These are phyloP conservation scores for Penicillium vulpinum DNA, from an alignment of 2,329 filamentous ascomycete species.

Conservation along the genomic window DNA sequence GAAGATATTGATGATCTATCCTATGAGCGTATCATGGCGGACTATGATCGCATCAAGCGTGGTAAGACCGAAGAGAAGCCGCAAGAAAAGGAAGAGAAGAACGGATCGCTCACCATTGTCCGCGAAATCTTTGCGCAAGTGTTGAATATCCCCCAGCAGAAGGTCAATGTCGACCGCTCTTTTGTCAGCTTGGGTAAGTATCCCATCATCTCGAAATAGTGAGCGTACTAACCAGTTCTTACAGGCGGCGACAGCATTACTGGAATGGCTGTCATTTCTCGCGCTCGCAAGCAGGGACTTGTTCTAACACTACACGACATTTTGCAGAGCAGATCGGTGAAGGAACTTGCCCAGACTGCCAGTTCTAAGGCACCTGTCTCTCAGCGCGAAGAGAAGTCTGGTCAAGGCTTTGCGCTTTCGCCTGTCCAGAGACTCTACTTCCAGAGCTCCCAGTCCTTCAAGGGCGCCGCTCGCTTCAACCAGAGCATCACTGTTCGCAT, in stretches of 20 bases:
- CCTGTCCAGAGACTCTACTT: conserved; percentile 39
- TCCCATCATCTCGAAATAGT: not conserved
- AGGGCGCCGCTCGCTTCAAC: conserved; percentile 33
- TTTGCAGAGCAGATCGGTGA: conserved; percentile 35
- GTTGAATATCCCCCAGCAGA: conserved; percentile 36
- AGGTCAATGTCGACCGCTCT: conserved; percentile 36
- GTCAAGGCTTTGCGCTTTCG: conserved; percentile 33
- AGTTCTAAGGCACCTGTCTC: conserved; percentile 17
- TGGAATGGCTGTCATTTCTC: conserved; percentile 41
- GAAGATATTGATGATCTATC: conserved; percentile 41
- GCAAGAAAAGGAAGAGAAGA: conserved; percentile 15
- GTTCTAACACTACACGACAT: conserved; percentile 37
- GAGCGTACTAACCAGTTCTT: conserved; percentile 10
- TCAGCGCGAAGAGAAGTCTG: conserved; percentile 28
- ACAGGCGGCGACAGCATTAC: conserved; percentile 43
- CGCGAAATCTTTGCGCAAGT: conserved; percentile 39
- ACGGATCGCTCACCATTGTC: conserved; percentile 24
- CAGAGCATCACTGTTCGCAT: conserved; percentile 37
- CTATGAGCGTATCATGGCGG: conserved; percentile 43
- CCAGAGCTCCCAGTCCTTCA: conserved; percentile 22
- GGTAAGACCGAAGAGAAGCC: conserved; percentile 23
- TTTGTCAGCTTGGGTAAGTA: conserved; percentile 40
- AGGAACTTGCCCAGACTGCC: conserved; percentile 31
- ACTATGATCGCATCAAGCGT: conserved; percentile 33
- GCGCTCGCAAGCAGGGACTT: conserved; percentile 38